These are phyloP conservation scores for Pleurotus tuoliensis DNA, from an alignment of 768 basidiomycete species.

Conservation along the genomic window DNA sequence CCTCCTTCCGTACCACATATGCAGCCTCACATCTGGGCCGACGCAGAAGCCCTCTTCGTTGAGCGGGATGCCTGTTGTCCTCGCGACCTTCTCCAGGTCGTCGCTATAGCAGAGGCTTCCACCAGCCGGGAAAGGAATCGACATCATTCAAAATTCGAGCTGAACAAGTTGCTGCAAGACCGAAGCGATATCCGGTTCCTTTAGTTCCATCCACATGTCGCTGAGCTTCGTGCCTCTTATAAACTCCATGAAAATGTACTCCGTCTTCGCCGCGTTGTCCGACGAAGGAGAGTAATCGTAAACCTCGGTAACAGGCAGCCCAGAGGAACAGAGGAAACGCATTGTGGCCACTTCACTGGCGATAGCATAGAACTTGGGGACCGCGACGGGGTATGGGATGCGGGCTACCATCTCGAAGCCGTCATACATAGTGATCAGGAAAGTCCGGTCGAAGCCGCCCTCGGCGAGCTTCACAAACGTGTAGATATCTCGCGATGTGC, in stretches of 20 bases:
- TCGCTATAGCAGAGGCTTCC: conserved; percentile 46
- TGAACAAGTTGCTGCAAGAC: conserved; percentile 40
- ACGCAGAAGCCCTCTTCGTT: conserved; percentile 39
- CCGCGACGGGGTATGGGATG: conserved; percentile 26
- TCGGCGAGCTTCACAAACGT: conserved; percentile 37
- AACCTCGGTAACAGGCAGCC: conserved; percentile 27
- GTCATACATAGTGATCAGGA: conserved; percentile 29
- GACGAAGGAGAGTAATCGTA: conserved; percentile 23
- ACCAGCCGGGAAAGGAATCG: conserved; percentile 42
- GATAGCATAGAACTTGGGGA: conserved; percentile 22
- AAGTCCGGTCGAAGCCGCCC: conserved; percentile 33
- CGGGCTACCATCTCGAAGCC: conserved; percentile 30
- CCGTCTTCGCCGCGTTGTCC: conserved; percentile 36
- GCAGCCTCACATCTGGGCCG: conserved; percentile 39
- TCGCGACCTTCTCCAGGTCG: conserved; percentile 38
- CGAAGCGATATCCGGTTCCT: conserved; percentile 34
- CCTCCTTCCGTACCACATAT: conserved; percentile 49
- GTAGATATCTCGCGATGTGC: conserved; percentile 24
- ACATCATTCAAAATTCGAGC: conserved; percentile 47
- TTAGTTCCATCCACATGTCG: conserved; percentile 37
- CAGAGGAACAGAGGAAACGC: conserved; percentile 25
- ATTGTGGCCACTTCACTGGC: conserved; percentile 37
- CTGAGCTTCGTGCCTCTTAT: conserved; percentile 34
- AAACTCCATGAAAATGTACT: conserved; percentile 46
- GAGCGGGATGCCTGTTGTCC: conserved; percentile 30